These are phyloP conservation scores for Saccharomycopsis olivae DNA, from an alignment of 805 yeast species.

Conservation along the genomic window DNA sequence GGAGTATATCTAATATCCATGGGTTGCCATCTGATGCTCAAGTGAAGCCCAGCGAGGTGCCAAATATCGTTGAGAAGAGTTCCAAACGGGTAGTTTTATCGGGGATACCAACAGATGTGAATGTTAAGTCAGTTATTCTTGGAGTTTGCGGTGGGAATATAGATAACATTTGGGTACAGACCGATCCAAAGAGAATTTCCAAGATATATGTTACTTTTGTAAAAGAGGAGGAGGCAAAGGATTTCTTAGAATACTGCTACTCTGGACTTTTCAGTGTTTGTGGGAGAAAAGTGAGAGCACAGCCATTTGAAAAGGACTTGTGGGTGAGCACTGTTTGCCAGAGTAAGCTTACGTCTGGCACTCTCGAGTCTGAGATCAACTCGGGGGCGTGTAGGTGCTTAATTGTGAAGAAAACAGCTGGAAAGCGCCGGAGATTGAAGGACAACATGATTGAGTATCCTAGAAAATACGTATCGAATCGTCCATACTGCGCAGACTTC, in stretches of 20 bases:
- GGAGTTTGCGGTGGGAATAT: slow-evolving; percentile 64
- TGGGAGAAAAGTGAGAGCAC: slow-evolving; percentile 27
- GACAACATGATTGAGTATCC: neutral
- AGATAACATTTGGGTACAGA: no score
- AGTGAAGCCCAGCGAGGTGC: no score
- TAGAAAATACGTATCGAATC: slow-evolving; percentile 1
- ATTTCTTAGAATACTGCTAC: slow-evolving; percentile 40
- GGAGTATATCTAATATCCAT: slow-evolving; percentile 7
- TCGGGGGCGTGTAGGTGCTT: slow-evolving; percentile 43
- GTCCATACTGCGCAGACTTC: slow-evolving; percentile 27
- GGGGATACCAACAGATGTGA: slow-evolving; percentile 33
- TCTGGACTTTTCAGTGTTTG: slow-evolving; percentile 49
- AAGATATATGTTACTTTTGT: slow-evolving; percentile 41
- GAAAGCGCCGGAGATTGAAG: slow-evolving; percentile 2
- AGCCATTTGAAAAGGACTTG: neutral
- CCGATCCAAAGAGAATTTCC: no score
- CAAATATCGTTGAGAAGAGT: no score
- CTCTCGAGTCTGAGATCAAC: neutral
- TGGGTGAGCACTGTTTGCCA: no score
- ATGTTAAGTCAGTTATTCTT: slow-evolving; percentile 39
- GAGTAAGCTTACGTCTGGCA: neutral
- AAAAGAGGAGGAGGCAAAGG: slow-evolving; percentile 40
- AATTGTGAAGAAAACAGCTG: slow-evolving; percentile 30
- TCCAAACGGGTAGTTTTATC: no score
- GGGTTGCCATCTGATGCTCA: no score